Percentiles rank a stretch among this genome's conserved stretches.
Conservation (phyloP, 345 rosid genomes). For the Gossypium ekmanianum region DNA sequence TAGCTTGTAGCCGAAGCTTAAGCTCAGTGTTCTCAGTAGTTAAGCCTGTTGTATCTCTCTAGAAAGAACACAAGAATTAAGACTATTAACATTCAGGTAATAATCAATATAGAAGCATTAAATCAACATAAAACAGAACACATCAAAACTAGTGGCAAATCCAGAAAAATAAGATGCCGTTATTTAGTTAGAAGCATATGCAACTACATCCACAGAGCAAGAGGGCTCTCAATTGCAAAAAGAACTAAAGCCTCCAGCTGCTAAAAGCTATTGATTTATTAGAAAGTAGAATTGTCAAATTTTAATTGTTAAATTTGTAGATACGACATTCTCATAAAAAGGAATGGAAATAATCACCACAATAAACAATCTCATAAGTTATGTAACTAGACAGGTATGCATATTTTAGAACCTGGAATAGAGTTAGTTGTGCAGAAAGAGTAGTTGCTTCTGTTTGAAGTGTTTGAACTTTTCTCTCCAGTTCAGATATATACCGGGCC, state of each 20-base stretch:
- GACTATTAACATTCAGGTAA: constrained; percentile 9
- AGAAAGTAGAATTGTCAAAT: constrained; percentile 4
- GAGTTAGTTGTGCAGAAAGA: constrained; percentile 75
- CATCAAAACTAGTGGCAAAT: background rate
- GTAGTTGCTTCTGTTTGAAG: constrained; percentile 93
- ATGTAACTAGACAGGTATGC: background rate
- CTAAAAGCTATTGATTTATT: background rate
- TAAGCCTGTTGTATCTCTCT: constrained; percentile 86
- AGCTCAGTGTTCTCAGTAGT: constrained; percentile 84
- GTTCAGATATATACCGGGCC: constrained; percentile 70
- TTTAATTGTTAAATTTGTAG: background rate
- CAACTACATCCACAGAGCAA: background rate
- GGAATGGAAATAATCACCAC: background rate
- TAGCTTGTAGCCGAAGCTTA: constrained; percentile 81
- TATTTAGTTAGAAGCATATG: constrained; percentile 1
- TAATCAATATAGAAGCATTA: background rate
- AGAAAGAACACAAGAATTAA: constrained; percentile 27
- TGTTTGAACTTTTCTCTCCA: constrained; percentile 81
- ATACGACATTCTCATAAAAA: background rate
- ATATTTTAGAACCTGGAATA: constrained; percentile 57
- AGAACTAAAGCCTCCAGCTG: background rate
- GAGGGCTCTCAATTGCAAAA: background rate
- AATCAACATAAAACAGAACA: constrained; percentile 1
- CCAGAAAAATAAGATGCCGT: constrained; percentile 11
- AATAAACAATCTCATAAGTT: background rate